Evolutionary conservation across 2,329 filamentous ascomycete genomes (phyloP).

Genomic region (Colletotrichum camelliae): DNA sequence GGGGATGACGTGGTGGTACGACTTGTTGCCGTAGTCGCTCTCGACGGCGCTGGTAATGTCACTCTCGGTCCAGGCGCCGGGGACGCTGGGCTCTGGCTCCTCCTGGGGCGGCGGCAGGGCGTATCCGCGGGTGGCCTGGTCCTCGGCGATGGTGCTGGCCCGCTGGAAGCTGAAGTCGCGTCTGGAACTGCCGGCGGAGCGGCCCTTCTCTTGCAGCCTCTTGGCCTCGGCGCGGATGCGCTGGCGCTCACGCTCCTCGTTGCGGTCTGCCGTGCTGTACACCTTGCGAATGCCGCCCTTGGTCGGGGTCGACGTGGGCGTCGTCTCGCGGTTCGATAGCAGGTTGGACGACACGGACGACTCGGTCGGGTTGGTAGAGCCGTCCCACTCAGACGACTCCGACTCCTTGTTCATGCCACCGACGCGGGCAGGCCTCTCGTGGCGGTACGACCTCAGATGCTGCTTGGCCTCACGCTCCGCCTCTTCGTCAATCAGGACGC

Average conservation of each 20-base stretch:
- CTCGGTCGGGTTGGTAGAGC: conserved; percentile 70
- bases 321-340: conserved; percentile 61
- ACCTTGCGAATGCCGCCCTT: conserved; percentile 65
- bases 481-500: conserved; percentile 63
- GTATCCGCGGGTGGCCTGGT: conserved; percentile 27
- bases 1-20: conserved; percentile 61
- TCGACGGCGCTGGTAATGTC: conserved; percentile 37
- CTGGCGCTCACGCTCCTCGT: conserved; percentile 56
- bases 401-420: conserved; percentile 86
- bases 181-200: conserved; percentile 36
- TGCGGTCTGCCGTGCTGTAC: conserved; percentile 64
- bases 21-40: conserved; percentile 62
- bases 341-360: conserved; percentile 70
- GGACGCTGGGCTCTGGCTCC: conserved; percentile 29
- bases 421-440: conserved; percentile 85
- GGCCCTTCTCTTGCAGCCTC: conserved; percentile 59
- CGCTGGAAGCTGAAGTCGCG: conserved; percentile 62
- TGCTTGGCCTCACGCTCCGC: conserved; percentile 68
- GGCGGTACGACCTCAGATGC: conserved; percentile 82
- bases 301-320: conserved; percentile 59
- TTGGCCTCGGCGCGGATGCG: conserved; percentile 62
- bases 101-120: conserved; percentile 23
- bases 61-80: conserved; percentile 44
- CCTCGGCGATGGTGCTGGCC: conserved; percentile 37
- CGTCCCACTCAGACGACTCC: conserved; percentile 83